Evolutionary conservation across 106 monocot species (phyloP).

Genomic region (Agapanthus africanus): DNA sequence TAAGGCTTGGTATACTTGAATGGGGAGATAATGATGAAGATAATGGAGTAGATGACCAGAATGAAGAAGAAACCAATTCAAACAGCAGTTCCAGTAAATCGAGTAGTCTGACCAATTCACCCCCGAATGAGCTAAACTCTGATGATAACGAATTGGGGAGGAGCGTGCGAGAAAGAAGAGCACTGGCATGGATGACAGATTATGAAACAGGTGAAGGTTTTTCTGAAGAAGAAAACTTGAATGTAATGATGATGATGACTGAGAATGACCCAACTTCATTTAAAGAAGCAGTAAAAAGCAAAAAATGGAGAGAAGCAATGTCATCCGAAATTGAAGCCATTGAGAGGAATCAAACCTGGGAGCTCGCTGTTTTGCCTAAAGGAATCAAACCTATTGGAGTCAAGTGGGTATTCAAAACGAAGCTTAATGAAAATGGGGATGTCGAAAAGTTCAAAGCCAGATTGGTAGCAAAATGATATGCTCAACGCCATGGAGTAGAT

Average conservation of each 20-base stretch:
- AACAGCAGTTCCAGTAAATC: neutral
- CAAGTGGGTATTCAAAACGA: conserved; percentile 8
- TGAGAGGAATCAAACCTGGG: neutral
- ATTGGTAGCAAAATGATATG: conserved; percentile 3
- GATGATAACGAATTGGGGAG: neutral
- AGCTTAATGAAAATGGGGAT: neutral
- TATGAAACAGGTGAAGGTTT: conserved; percentile 1
- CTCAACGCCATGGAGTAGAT: neutral
- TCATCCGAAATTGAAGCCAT: neutral
- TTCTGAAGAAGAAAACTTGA: neutral
- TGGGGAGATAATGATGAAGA: neutral
- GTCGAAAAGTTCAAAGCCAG: neutral
- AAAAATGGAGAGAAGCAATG: conserved; percentile 1
- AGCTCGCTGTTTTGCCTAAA: neutral
- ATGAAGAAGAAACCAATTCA: too few relatives aligned
- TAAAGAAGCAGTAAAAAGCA: neutral
- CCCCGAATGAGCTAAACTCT: neutral
- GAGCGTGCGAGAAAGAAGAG: neutral
- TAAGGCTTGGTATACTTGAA: neutral
- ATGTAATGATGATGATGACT: neutral
- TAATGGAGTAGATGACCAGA: neutral
- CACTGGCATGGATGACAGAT: neutral
- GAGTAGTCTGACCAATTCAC: neutral
- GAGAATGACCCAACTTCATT: neutral
- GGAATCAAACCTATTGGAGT: neutral